Conservation (phyloP, 208 protist genomes). For the Angomonas ambiguus region DNA sequence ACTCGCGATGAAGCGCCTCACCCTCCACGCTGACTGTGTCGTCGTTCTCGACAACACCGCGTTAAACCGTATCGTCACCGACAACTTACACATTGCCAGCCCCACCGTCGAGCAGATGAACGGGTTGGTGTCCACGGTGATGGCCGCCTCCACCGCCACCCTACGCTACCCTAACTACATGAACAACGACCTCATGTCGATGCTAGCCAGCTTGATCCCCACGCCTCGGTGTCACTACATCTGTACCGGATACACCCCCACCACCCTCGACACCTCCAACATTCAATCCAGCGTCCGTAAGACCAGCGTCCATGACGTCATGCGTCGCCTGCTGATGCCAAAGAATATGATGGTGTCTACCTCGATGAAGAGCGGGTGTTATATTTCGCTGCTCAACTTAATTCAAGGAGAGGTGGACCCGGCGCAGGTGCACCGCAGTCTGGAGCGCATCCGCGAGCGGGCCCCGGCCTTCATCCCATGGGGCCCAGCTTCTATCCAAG, state of each 20-base stretch:
- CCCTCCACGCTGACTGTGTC: constrained; percentile 95
- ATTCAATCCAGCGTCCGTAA: constrained; percentile 94
- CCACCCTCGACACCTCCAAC: constrained; percentile 89
- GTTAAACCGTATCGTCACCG: constrained; percentile 96
- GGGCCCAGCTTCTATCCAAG: constrained; percentile 96
- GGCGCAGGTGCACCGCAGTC: constrained; percentile 97
- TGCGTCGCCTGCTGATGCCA: constrained; percentile 98
- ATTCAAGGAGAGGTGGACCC: constrained; percentile 99
- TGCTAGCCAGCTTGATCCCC: constrained; percentile 98
- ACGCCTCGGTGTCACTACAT: constrained; percentile 99
- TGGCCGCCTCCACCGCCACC: constrained; percentile 98
- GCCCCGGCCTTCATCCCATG: constrained; percentile 99
- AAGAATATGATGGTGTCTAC: constrained; percentile 98
- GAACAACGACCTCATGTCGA: constrained; percentile 97
- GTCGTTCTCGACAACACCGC: constrained; percentile 99
- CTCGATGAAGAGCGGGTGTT: constrained; percentile 94
- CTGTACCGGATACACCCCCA: constrained; percentile 98
- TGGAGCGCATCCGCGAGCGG: constrained; percentile 97
- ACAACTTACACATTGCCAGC: constrained; percentile 94
- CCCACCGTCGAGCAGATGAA: constrained; percentile 98
- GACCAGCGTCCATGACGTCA: constrained; percentile 99
- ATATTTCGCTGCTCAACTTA: constrained; percentile 98
- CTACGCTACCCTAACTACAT: constrained; percentile 98
- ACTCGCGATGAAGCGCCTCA: constrained; percentile 98
- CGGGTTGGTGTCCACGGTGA: constrained; percentile 97